Evolutionary conservation across 2,329 filamentous ascomycete species (phyloP).

Genomic region (Fusarium decemcellulare): DNA sequence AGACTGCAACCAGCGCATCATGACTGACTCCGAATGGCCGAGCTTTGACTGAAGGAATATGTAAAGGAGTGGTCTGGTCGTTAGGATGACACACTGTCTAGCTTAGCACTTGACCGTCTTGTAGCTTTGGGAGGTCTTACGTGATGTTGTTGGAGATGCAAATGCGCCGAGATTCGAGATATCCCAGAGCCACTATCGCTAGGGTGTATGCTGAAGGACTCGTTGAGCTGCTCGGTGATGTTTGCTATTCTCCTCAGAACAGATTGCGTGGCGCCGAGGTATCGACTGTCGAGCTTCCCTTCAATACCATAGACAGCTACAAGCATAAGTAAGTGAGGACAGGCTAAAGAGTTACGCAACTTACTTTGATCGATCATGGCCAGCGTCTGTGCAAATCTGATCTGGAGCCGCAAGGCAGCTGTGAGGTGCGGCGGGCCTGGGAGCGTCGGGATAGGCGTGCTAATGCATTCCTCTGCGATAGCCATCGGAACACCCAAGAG

Average conservation of each 20-base stretch:
- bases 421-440: neutral
- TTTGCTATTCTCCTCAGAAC: neutral
- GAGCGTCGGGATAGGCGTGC: neutral
- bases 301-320: neutral
- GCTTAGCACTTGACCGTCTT: neutral
- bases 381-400: neutral
- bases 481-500: neutral
- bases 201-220: neutral
- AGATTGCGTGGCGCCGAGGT: neutral
- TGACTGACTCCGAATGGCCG: neutral
- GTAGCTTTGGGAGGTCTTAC: accelerated
- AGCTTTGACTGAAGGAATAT: neutral
- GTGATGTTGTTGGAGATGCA: slow-evolving; percentile 2
- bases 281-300: neutral
- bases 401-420: neutral
- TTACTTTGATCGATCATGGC: neutral
- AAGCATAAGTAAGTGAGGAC: neutral
- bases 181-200: neutral
- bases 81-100: neutral
- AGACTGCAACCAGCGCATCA: neutral
- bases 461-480: neutral
- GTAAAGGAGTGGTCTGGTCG: neutral
- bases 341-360: neutral
- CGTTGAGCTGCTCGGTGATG: neutral
- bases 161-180: neutral